These are phyloP conservation scores for Meira miltonrushii DNA, from an alignment of 1,284 basidiomycete genomes.

Conservation along the genomic window DNA sequence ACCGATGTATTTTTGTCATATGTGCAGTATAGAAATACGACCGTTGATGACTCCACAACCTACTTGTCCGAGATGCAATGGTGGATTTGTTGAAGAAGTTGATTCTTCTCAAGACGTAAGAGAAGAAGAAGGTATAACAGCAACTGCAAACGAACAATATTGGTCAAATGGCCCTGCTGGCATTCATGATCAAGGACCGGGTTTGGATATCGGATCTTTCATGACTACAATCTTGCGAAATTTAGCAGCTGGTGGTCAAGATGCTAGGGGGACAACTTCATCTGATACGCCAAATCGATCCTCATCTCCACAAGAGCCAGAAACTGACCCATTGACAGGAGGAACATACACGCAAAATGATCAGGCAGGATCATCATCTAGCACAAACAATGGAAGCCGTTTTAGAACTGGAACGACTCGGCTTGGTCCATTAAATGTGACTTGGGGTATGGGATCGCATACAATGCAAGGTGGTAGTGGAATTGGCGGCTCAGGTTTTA, in stretches of 20 bases:
- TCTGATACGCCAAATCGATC: no score
- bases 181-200: not conserved
- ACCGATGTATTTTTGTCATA: slow-evolving; percentile 23
- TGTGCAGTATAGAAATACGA: slow-evolving; percentile 38
- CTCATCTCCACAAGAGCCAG: no score
- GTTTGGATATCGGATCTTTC: not conserved
- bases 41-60: slow-evolving; percentile 36
- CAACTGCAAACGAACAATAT: not conserved
- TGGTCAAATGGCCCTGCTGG: not conserved
- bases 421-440: not conserved
- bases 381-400: not conserved
- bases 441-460: slow-evolving; percentile 5
- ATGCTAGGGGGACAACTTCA: no score
- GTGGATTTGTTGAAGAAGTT: slow-evolving; percentile 34
- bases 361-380: no score
- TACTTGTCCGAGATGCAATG: slow-evolving; percentile 39
- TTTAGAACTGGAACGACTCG: not conserved
- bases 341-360: no score
- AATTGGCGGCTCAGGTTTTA: not conserved
- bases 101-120: slow-evolving; percentile 3
- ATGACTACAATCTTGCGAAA: not conserved
- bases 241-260: not conserved
- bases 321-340: no score
- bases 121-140: not conserved
- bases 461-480: not conserved